These are phyloP conservation scores for Neophaeococcomyces aloes DNA, from an alignment of 2,329 filamentous ascomycete species.

Conservation along the genomic window DNA sequence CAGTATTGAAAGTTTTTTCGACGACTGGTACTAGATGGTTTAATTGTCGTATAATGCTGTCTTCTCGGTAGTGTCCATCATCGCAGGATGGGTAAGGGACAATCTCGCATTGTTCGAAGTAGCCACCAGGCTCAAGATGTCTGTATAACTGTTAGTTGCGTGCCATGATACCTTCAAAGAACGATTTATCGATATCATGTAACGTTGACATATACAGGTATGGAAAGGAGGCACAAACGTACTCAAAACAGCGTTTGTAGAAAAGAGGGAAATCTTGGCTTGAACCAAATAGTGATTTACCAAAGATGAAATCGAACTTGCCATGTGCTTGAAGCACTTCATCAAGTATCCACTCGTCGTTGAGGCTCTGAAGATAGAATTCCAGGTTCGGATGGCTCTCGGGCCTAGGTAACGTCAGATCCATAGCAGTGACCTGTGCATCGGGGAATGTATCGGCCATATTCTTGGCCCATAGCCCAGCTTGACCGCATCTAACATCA, in stretches of 20 bases:
- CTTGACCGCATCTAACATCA: slow-evolving; percentile 25
- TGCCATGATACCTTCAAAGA: background rate
- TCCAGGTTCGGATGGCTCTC: slow-evolving; percentile 24
- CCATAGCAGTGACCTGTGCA: slow-evolving; percentile 28
- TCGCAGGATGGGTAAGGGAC: background rate
- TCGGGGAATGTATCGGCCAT: slow-evolving; percentile 26
- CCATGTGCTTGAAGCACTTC: slow-evolving; percentile 16
- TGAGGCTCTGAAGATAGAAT: slow-evolving; percentile 28
- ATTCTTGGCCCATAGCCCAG: slow-evolving; percentile 27
- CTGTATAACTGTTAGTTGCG: slow-evolving; percentile 2
- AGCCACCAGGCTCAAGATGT: slow-evolving; percentile 5
- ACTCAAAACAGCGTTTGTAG: slow-evolving; percentile 28
- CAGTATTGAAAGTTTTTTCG: background rate
- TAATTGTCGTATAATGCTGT: background rate
- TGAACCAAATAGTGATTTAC: slow-evolving; percentile 29
- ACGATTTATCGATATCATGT: background rate
- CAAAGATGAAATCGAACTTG: slow-evolving; percentile 35
- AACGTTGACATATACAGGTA: background rate
- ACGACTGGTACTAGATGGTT: background rate
- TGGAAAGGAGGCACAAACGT: slow-evolving; percentile 5
- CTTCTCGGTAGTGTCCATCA: background rate
- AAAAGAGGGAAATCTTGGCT: slow-evolving; percentile 27
- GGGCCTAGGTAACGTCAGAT: slow-evolving; percentile 27
- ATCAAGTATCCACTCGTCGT: slow-evolving; percentile 28
- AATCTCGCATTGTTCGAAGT: slow-evolving; percentile 8